Conservation (phyloP, 495 filamentous ascomycete species). For the Penicillium turbatum region DNA sequence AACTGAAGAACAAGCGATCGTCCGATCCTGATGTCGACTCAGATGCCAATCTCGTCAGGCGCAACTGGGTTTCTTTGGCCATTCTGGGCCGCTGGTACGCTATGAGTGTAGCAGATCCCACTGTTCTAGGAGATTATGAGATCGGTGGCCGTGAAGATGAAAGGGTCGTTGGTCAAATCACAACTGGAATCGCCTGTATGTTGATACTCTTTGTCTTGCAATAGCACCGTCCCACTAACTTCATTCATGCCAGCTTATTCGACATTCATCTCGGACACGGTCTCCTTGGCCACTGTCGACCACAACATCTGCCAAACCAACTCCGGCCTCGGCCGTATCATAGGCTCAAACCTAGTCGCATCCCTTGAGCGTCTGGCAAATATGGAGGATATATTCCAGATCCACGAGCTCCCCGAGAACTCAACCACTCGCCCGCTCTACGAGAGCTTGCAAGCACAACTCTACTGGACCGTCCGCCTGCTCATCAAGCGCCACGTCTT, state of each 20-base stretch:
- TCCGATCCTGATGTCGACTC: slow-evolving; percentile 57
- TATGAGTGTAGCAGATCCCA: slow-evolving; percentile 61
- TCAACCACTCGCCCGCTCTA: slow-evolving; percentile 30
- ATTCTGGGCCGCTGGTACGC: slow-evolving; percentile 75
- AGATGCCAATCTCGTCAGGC: slow-evolving; percentile 63
- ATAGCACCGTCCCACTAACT: slow-evolving; percentile 36
- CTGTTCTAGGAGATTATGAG: slow-evolving; percentile 48
- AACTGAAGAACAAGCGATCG: slow-evolving; percentile 33
- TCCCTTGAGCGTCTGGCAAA: slow-evolving; percentile 40
- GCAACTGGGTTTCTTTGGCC: slow-evolving; percentile 70
- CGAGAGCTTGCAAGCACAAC: slow-evolving; percentile 55
- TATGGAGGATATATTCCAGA: slow-evolving; percentile 36
- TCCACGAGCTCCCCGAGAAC: slow-evolving; percentile 31
- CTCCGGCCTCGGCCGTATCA: slow-evolving; percentile 37
- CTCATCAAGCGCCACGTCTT: slow-evolving; percentile 55
- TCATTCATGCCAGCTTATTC: slow-evolving; percentile 38
- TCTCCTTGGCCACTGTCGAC: slow-evolving; percentile 34
- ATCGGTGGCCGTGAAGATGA: slow-evolving; percentile 57
- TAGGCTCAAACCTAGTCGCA: slow-evolving; percentile 35
- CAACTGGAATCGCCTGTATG: slow-evolving; percentile 67
- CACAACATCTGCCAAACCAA: slow-evolving; percentile 41
- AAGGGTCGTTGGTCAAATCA: slow-evolving; percentile 57
- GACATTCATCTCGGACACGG: slow-evolving; percentile 40
- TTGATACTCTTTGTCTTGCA: slow-evolving; percentile 34
- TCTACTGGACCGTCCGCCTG: slow-evolving; percentile 70